Evolutionary conservation across 495 filamentous ascomycete species (phyloP), one percentile per base, ranked within the genome.

Genomic region (Lasiosphaeris hirsuta): DNA sequence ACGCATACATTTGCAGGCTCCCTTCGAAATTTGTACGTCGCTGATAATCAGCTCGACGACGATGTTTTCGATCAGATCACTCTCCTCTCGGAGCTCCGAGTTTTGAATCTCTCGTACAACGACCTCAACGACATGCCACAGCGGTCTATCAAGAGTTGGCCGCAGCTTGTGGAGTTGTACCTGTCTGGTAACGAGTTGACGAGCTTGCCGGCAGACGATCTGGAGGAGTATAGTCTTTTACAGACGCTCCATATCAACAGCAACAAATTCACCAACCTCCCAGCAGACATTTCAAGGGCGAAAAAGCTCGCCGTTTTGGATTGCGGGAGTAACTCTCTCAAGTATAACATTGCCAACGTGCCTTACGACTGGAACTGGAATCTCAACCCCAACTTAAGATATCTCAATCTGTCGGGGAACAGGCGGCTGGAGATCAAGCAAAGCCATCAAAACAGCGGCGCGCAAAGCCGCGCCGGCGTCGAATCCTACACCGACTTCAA

Each of bases 311-410:
- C 53, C 8, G 86, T 96, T 18, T 77, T 99, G 39, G 94, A 99
- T 73, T 93, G 94, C 60, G 92, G 92, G 51, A 97, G 89, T 77
- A 99, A 99, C 64, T 81, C 80, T n/a, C 79, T 99, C 44, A 99
- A 97, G 69, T 99, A 99, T 78, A 99, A 99, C 67, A 92, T 99
- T 36, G 94, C 92, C 23, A 99, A 99, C 66, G 96, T 95, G 82
- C 94, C 95, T 0, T 99, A 99, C 65, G 94, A 99, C 68, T 99
- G 94, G 94, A 99, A 99, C 64, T 99, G 94, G 94, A 97, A 97
- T 69, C 90, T 92, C 81, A 99, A 97, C 59, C 86, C 87, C 38
- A 92, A 96, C 58, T 76, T 99, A 55, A 89, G 91, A 58, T 97
- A 95, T 64, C 86, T 99, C 57, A 99, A 97, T 64, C 82, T 99